Evolutionary conservation across 371 early-diverging fungal genomes (phyloP).

Genomic region (Blakeslea trispora): DNA sequence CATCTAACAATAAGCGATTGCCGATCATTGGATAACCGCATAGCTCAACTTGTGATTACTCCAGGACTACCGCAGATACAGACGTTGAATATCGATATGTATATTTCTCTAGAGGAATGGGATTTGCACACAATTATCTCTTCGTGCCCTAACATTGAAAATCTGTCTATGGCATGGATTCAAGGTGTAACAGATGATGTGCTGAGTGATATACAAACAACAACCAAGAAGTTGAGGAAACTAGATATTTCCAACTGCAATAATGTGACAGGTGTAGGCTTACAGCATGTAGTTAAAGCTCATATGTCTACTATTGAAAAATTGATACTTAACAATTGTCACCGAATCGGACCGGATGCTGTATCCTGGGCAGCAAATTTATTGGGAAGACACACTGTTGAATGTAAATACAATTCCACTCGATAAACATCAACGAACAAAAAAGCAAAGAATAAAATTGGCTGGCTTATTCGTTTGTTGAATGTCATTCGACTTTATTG

Average conservation of each 20-base stretch:
- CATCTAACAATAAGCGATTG: slow-evolving; percentile 3
- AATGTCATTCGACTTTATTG: no score
- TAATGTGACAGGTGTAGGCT: slow-evolving; percentile 32
- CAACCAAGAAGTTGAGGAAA: slow-evolving; percentile 7
- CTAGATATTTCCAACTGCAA: slow-evolving; percentile 32
- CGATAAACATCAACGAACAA: neutral
- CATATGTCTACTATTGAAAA: slow-evolving; percentile 13
- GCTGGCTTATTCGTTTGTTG: no score
- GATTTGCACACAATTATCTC: slow-evolving; percentile 10
- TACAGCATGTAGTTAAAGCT: slow-evolving; percentile 23
- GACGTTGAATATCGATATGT: slow-evolving; percentile 5
- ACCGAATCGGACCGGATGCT: slow-evolving; percentile 25
- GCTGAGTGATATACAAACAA: slow-evolving; percentile 12
- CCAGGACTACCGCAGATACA: slow-evolving; percentile 10
- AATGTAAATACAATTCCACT: slow-evolving; percentile 12
- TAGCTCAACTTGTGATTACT: neutral
- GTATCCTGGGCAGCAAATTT: slow-evolving; percentile 22
- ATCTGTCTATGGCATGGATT: slow-evolving; percentile 10
- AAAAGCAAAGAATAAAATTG: no score
- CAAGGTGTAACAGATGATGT: slow-evolving; percentile 22
- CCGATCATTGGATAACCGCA: neutral
- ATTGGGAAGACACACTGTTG: slow-evolving; percentile 18
- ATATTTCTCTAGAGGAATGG: slow-evolving; percentile 5
- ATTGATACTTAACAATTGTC: slow-evolving; percentile 27
- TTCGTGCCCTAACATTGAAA: slow-evolving; percentile 9